Evolutionary conservation across 2,329 filamentous ascomycete genomes (phyloP), one percentile per base, ranked within the genome.

Genomic region (Colletotrichum chlorophyti): DNA sequence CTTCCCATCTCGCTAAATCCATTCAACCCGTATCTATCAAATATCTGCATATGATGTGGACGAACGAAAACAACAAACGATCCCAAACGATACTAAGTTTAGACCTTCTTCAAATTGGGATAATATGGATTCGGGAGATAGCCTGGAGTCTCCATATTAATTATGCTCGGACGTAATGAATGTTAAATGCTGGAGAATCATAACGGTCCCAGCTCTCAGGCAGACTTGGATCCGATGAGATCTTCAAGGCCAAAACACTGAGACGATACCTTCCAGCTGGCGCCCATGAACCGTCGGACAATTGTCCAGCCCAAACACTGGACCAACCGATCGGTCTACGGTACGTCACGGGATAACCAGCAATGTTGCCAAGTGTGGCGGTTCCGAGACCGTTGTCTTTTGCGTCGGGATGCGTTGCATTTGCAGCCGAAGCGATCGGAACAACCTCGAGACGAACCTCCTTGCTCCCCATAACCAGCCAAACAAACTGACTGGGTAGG

Each of bases 201-300:
- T 68, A 67, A 1, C 71, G 66, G 24, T 65, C 63, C 60, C 60
- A 65, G 19, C 62, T 58, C 21, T 53, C 53, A 5, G 49, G 46
- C 6, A 49, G 9, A 19, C n/a, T 27, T 17, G 51, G 45, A 21
- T 65, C 41, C 21, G 59, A 63, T 21, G 50, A 51, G n/a, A 62
- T 55, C 38, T 63, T 48, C 17, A 65, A 23, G 9, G 61, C 63
- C 17, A 43, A 63, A 9, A 61, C 37, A 10, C 60, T 71, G 41
- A 85, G 71, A 65, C 76, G 78, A 67, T 86, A 85, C 17, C 66
- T 63, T 4, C 82, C 83, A 0, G 75, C 71, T 0, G 80, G 77
- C 3, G 75, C 82, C 60, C 79, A 82, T 1, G 66, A 72, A 7
- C 81, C 81, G 9, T 79, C 74, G 0, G 71, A 71, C 7, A 85